Conservation (phyloP, 805 yeast genomes). For the Starmerella apicola region DNA sequence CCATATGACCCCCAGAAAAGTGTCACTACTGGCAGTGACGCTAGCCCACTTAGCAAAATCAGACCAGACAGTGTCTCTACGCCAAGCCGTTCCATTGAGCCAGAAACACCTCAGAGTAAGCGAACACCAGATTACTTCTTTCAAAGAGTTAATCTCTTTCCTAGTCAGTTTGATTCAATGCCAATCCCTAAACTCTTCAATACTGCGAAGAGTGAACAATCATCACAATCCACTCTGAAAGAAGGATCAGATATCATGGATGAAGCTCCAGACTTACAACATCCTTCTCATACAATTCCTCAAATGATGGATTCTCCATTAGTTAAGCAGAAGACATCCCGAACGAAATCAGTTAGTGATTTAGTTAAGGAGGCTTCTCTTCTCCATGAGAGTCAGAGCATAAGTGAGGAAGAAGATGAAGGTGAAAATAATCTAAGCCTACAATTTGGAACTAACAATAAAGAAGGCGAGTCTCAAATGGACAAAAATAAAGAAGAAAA, state of each 20-base stretch:
- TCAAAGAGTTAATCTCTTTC: slow-evolving; percentile 8
- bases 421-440: too few species aligned
- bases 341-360: slow-evolving; percentile 13
- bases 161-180: background rate
- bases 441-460: too few species aligned
- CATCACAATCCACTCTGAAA: too few species aligned
- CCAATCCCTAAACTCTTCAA: too few species aligned
- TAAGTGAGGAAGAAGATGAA: too few species aligned
- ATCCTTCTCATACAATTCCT: background rate
- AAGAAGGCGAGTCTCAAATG: too few species aligned
- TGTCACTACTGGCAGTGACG: background rate
- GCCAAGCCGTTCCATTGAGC: background rate
- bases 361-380: slow-evolving; percentile 10
- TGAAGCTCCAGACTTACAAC: background rate
- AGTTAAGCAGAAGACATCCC: slow-evolving; percentile 5
- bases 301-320: slow-evolving; percentile 11
- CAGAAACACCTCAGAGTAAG: slow-evolving; percentile 17
- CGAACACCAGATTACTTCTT: slow-evolving; percentile 17
- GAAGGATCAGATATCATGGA: too few species aligned
- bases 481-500: too few species aligned
- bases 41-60: background rate
- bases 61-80: too few species aligned
- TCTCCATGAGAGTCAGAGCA: background rate
- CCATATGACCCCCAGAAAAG: slow-evolving; percentile 13
- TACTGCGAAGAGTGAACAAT: too few species aligned